A percentile compares a stretch with the other conserved stretches of the same genome.
Conservation (phyloP, 257 asterid genomes). For the Ajuga chamaepitys region DNA sequence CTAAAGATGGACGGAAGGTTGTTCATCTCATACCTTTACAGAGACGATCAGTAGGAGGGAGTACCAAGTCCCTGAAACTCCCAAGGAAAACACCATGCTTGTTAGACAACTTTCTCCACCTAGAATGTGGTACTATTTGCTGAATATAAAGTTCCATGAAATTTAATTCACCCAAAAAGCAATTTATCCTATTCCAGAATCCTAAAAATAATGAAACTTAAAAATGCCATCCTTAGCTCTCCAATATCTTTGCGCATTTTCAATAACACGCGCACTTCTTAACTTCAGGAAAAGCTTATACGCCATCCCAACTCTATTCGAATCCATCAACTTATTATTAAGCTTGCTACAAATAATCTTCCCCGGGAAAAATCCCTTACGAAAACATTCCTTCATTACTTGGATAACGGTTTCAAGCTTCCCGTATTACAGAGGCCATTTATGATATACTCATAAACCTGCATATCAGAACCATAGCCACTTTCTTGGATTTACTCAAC, state of each 20-base stretch:
- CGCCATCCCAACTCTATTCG: conserved; percentile 62
- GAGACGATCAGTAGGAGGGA: too few relatives aligned
- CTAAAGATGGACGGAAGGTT: too few relatives aligned
- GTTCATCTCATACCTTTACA: too few relatives aligned
- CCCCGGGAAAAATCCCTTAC: conserved; percentile 62
- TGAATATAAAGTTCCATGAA: too few relatives aligned
- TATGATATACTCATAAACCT: conserved; percentile 65
- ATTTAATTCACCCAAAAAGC: too few relatives aligned
- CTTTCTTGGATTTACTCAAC: conserved; percentile 76
- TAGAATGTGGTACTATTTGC: too few relatives aligned
- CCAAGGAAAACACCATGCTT: too few relatives aligned
- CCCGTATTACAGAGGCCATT: conserved; percentile 76
- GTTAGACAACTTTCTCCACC: too few relatives aligned
- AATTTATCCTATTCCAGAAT: too few relatives aligned
- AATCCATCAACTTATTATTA: conserved; percentile 58
- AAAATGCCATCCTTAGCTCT: conserved; percentile 30
- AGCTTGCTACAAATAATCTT: conserved; percentile 73
- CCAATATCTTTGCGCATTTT: conserved; percentile 73
- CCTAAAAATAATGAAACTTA: too few relatives aligned
- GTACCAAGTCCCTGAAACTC: too few relatives aligned
- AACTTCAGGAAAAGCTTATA: conserved; percentile 69
- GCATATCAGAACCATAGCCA: conserved; percentile 67
- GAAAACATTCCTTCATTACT: conserved; percentile 68
- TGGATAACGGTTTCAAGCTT: conserved; percentile 63
- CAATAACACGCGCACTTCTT: conserved; percentile 52